These are phyloP conservation scores for Kwoniella sp. DNA, from an alignment of 768 basidiomycete species.

Conservation along the genomic window DNA sequence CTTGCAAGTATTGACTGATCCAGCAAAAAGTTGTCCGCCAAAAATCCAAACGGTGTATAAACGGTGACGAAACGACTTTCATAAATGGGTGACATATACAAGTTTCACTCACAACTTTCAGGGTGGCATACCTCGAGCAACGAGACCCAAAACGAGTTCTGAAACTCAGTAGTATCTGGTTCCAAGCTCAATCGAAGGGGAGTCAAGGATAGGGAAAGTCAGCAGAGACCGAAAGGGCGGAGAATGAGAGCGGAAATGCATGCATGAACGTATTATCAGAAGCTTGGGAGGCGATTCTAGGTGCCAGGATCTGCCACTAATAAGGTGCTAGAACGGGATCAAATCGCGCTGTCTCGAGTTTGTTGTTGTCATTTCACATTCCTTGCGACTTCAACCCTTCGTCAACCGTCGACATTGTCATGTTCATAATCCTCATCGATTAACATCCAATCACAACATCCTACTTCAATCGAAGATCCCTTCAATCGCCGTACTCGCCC, in stretches of 20 bases:
- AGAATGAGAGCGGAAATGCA: too few species aligned
- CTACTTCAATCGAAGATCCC: background rate
- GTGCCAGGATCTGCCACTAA: background rate
- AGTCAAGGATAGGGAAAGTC: too few species aligned
- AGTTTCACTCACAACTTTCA: too few species aligned
- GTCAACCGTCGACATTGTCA: background rate
- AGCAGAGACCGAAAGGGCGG: too few species aligned
- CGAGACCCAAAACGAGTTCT: slow-evolving; percentile 16
- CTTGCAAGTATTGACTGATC: background rate
- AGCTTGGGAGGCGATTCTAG: too few species aligned
- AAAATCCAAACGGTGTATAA: background rate
- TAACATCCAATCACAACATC: background rate
- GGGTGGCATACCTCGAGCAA: background rate
- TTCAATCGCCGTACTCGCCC: slow-evolving; percentile 3
- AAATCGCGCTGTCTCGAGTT: background rate
- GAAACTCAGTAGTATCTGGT: slow-evolving; percentile 19
- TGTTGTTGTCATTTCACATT: background rate
- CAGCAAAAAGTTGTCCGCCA: slow-evolving; percentile 1
- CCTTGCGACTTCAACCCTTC: background rate
- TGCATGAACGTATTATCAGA: too few species aligned
- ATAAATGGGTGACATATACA: background rate
- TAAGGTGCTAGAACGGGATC: background rate
- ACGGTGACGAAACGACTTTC: slow-evolving; percentile 3
- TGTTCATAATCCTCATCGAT: background rate
- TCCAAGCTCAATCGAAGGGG: slow-evolving; percentile 12